Evolutionary conservation across 352 stramenopile species (phyloP), one percentile per base, ranked within the genome.

Genomic region (Elongisporangium senticosum): DNA sequence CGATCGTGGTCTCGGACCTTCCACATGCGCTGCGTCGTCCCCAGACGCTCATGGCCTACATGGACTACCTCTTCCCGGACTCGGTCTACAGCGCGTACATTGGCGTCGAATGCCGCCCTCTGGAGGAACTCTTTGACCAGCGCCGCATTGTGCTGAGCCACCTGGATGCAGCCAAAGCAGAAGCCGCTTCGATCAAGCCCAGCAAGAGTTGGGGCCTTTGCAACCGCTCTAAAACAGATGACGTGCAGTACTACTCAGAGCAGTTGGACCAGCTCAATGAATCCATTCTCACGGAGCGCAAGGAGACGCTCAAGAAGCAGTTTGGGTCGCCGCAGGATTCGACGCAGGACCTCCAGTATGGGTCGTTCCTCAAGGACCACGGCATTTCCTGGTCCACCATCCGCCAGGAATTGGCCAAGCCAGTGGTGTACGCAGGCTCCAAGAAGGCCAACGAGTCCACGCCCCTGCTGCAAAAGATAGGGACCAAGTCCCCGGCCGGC

Each of bases 1-100:
- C 78, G 8, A 70, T 93, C 22, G 64, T 93, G n/a, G 62, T 93
- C 7, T 79, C 81, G 40, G 79, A 93, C 51, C 60, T 93, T 0
- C 82, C 84, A 8, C 55, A 79, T 39, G 72, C 80, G 59, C 52
- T 90, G 51, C 75, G 82, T 40, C 87, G 74, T 4, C 69, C 66
- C 14, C 63, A 78, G 22, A 89, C 78, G 23, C 74, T 93, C 21
- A 69, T 87, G 55, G 72, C 75, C 28, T 93, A 93, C 61, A 75
- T 93, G 71, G 55, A 62, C 53, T 79, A 83, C 50, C 71, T 93
- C 21, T 93, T 93, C 54, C 84, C 84, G 4, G 61, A 68, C 58
- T 67, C 75, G 2, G 64, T 90, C 13, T 74, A 74, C 58, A 74
- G 68, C 24, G 84, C 90, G 43, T 87, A 89, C 55, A 74, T 93